phyloP scores from a whole-genome alignment of 352 stramenopile species.

The Achlya hypogyna region DNA sequence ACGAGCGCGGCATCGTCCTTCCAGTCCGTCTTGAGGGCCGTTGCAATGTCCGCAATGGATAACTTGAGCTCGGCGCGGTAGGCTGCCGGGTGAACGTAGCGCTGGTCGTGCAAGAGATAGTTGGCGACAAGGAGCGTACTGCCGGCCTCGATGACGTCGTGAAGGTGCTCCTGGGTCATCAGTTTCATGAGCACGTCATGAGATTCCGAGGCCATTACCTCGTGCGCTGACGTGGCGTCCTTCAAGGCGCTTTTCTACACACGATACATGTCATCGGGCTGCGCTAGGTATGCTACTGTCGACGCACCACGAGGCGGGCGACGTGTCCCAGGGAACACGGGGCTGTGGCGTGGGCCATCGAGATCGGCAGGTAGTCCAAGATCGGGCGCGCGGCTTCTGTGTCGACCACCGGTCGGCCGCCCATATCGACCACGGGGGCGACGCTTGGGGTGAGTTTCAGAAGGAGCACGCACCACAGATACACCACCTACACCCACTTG shows the following conservation, averaged over 20 bases:
- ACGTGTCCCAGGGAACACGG: conserved; percentile 10
- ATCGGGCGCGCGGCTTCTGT: conserved; percentile 10
- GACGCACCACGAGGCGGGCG: background rate
- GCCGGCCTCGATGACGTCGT: background rate
- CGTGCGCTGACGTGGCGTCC: background rate
- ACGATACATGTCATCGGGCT: background rate
- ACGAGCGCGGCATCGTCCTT: background rate
- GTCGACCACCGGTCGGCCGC: background rate
- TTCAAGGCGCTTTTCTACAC: conserved; percentile 1
- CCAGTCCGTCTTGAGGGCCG: background rate
- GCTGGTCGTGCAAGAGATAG: conserved; percentile 8
- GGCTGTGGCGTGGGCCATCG: background rate
- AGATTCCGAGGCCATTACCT: background rate
- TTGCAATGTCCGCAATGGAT: background rate
- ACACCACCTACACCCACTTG: conserved; percentile 3
- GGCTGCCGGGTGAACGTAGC: conserved; percentile 2
- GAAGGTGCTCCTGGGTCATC: background rate
- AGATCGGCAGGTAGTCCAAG: background rate
- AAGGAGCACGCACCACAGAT: background rate
- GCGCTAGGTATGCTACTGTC: background rate
- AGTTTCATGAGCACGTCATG: background rate
- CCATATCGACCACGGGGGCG: background rate
- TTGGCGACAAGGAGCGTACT: background rate
- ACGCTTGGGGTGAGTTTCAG: conserved; percentile 7
- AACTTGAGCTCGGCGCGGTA: conserved; percentile 1